Conservation (phyloP, 257 asterid species). For the Catharanthus roseus region DNA sequence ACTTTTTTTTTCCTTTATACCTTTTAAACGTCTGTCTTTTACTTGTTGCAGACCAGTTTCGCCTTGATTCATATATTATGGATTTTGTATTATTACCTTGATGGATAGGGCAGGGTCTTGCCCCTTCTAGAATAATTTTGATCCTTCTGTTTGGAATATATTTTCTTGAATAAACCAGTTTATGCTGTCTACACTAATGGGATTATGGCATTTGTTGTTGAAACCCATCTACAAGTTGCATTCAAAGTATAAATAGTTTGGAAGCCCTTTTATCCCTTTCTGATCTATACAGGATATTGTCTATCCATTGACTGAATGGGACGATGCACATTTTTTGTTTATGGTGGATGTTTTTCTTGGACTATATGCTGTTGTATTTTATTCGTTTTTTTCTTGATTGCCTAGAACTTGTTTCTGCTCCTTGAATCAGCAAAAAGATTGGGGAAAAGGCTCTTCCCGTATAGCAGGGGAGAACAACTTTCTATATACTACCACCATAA, state of each 20-base stretch:
- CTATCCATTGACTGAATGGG: not conserved
- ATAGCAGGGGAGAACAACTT: not conserved
- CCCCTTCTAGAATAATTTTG: slow-evolving; percentile 20
- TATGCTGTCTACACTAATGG: not conserved
- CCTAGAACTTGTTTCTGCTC: not conserved
- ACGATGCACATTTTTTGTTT: not conserved
- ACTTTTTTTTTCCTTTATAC: not conserved
- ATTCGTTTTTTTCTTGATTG: not conserved
- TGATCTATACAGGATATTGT: not conserved
- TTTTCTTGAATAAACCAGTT: slow-evolving; percentile 7
- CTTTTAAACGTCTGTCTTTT: slow-evolving; percentile 1
- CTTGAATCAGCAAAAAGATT: not conserved
- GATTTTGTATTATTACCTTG: slow-evolving; percentile 19
- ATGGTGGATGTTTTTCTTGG: not conserved
- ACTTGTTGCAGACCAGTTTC: not conserved
- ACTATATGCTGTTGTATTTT: not conserved
- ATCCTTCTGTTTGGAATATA: slow-evolving; percentile 12
- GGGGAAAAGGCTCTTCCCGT: no score
- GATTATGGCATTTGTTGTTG: not conserved
- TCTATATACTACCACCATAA: not conserved
- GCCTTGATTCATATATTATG: slow-evolving; percentile 4
- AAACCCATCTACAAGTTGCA: not conserved
- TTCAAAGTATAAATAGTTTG: not conserved
- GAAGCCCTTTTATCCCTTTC: not conserved
- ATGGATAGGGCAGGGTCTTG: slow-evolving; percentile 18